Evolutionary conservation across 1,284 basidiomycete species (phyloP).

Genomic region (Ganoderma lingzhi): DNA sequence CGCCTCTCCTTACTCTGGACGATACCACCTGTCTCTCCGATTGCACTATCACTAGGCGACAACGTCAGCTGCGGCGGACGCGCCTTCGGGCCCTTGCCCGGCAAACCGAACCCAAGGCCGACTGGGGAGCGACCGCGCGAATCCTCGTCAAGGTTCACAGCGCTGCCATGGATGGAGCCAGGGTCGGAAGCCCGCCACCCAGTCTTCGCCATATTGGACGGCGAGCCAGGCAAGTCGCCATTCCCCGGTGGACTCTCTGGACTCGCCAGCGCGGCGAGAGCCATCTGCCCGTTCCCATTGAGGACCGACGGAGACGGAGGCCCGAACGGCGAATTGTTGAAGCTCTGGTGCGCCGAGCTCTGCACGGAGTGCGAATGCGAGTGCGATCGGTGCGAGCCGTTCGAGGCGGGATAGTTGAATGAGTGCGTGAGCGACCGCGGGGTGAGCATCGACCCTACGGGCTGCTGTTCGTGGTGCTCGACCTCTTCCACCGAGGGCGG

Average conservation of each 20-base stretch:
- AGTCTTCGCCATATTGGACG: constrained; percentile 21
- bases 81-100: constrained; percentile 37
- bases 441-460: constrained; percentile 29
- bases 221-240: constrained; percentile 40
- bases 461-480: constrained; percentile 34
- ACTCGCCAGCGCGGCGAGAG: constrained; percentile 38
- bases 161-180: constrained; percentile 31
- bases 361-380: constrained; percentile 51
- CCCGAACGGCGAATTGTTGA: constrained; percentile 43
- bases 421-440: constrained; percentile 51
- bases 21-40: constrained; percentile 48
- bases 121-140: constrained; percentile 22
- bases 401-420: constrained; percentile 35
- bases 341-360: constrained; percentile 49
- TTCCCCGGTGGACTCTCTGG: constrained; percentile 51
- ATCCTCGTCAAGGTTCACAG: constrained; percentile 25
- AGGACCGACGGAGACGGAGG: constrained; percentile 31
- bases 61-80: constrained; percentile 56
- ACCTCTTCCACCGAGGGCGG: constrained; percentile 60
- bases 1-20: constrained; percentile 36
- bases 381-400: constrained; percentile 47
- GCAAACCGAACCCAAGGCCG: constrained; percentile 36
- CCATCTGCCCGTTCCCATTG: constrained; percentile 22
- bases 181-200: constrained; percentile 44
- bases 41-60: constrained; percentile 68